phyloP scores from a whole-genome alignment of 73 alveolate genomes.

The Paramecium caudatum region DNA sequence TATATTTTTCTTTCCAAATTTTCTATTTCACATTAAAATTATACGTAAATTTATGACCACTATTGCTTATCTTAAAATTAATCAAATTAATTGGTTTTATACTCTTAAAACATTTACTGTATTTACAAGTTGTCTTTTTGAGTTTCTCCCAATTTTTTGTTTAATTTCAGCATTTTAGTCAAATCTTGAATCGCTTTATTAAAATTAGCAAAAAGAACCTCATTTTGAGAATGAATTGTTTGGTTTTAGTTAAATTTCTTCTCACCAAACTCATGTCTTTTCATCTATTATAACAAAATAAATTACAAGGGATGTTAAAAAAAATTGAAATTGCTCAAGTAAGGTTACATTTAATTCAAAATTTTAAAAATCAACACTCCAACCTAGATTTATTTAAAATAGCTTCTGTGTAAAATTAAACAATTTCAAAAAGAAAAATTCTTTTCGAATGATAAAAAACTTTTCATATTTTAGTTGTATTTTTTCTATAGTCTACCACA shows the following conservation, averaged over 20 bases:
- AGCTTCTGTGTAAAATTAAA: neutral
- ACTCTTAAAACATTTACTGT: neutral
- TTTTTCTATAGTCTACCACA: neutral
- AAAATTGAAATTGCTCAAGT: slow-evolving; percentile 4
- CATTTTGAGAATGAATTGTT: neutral
- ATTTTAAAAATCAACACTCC: slow-evolving; percentile 51
- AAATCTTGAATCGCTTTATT: slow-evolving; percentile 18
- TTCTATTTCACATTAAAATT: neutral
- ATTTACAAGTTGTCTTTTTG: neutral
- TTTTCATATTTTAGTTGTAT: neutral
- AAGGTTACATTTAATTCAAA: slow-evolving; percentile 6
- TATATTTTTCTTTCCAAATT: slow-evolving; percentile 45
- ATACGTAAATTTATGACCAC: slow-evolving; percentile 42
- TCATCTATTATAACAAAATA: neutral
- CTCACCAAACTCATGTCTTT: neutral
- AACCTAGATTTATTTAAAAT: neutral
- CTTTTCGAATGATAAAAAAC: neutral
- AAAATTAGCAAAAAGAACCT: neutral
- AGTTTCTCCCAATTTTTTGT: slow-evolving; percentile 8
- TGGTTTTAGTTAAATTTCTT: neutral
- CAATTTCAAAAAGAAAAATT: slow-evolving; percentile 10
- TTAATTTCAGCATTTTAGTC: slow-evolving; percentile 35
- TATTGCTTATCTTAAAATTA: neutral
- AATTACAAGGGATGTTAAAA: slow-evolving; percentile 14
- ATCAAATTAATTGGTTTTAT: neutral